A percentile compares a stretch with the other conserved stretches of the same genome.
These are phyloP conservation scores for Haplosporangium sp. DNA, from an alignment of 371 early-diverging fungal genomes.

Conservation along the genomic window DNA sequence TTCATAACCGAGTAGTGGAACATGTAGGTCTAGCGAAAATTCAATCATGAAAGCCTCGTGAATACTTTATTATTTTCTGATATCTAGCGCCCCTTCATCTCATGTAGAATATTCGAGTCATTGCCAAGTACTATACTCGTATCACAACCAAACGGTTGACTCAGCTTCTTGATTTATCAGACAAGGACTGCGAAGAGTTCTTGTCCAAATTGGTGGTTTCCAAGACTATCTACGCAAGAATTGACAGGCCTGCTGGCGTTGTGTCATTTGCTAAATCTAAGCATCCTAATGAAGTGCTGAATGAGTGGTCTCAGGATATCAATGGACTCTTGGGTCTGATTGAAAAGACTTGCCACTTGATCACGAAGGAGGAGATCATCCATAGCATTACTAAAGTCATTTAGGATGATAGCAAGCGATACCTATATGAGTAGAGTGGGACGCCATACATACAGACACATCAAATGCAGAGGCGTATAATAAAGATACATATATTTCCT, in stretches of 20 bases:
- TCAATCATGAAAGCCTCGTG: background rate
- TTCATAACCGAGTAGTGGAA: constrained; percentile 95
- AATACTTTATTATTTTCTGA: background rate
- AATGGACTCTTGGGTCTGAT: constrained; percentile 88
- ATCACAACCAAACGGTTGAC: constrained; percentile 84
- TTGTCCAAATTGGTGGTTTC: constrained; percentile 92
- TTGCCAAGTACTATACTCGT: constrained; percentile 94
- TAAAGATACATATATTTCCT: background rate
- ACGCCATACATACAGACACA: background rate
- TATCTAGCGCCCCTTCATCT: background rate
- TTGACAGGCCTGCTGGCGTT: constrained; percentile 93
- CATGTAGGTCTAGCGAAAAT: constrained; percentile 68
- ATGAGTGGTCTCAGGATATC: constrained; percentile 94
- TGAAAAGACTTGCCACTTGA: constrained; percentile 96
- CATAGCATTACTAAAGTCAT: constrained; percentile 80
- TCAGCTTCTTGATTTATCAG: constrained; percentile 79
- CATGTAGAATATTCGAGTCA: constrained; percentile 91
- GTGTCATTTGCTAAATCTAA: constrained; percentile 88
- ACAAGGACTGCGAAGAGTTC: constrained; percentile 89
- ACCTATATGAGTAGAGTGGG: background rate
- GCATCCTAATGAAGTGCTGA: constrained; percentile 89
- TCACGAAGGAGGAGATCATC: constrained; percentile 96
- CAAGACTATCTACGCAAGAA: constrained; percentile 94
- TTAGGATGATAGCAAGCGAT: constrained; percentile 40
- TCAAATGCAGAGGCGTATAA: background rate